Percentiles rank a stretch among this genome's conserved stretches.
phyloP scores from a whole-genome alignment of 495 filamentous ascomycete species.

The Neurospora sp. region DNA sequence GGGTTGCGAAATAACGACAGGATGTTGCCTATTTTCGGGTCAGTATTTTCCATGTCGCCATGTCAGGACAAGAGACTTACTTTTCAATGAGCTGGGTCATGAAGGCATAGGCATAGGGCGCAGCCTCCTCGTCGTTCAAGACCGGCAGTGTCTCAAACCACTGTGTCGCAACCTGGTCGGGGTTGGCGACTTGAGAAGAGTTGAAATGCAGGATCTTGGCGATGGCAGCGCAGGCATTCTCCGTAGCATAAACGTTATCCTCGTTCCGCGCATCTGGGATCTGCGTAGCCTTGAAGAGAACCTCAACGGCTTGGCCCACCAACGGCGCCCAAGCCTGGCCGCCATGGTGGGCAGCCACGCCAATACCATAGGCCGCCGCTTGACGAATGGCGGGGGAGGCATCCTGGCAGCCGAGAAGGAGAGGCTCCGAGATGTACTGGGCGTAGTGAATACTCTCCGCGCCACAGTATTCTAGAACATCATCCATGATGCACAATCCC shows the following conservation, averaged over 20 bases:
- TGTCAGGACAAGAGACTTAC: slow-evolving; percentile 50
- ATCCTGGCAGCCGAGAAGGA: slow-evolving; percentile 75
- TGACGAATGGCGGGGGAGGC: slow-evolving; percentile 84
- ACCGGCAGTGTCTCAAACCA: slow-evolving; percentile 91
- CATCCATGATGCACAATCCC: slow-evolving; percentile 97
- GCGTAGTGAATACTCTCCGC: slow-evolving; percentile 73
- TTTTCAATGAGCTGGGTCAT: slow-evolving; percentile 84
- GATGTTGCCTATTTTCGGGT: slow-evolving; percentile 62
- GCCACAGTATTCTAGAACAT: slow-evolving; percentile 94
- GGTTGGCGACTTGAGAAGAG: slow-evolving; percentile 56
- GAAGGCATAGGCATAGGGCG: slow-evolving; percentile 92
- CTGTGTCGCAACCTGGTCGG: slow-evolving; percentile 58
- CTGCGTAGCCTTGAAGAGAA: slow-evolving; percentile 73
- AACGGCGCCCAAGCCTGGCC: slow-evolving; percentile 77
- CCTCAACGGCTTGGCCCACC: slow-evolving; percentile 63
- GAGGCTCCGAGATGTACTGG: slow-evolving; percentile 71
- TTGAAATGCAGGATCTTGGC: slow-evolving; percentile 95
- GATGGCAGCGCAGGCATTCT: slow-evolving; percentile 94
- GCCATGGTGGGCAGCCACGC: slow-evolving; percentile 90
- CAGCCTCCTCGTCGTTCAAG: slow-evolving; percentile 92
- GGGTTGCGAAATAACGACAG: slow-evolving; percentile 63
- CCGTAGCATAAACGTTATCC: slow-evolving; percentile 90
- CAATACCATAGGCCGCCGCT: slow-evolving; percentile 92
- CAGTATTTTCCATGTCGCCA: neutral
- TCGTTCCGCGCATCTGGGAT: slow-evolving; percentile 72